A percentile compares a stretch with the other conserved stretches of the same genome.
phyloP scores from a whole-genome alignment of 2,329 filamentous ascomycete genomes.

The Fusarium nurragi region DNA sequence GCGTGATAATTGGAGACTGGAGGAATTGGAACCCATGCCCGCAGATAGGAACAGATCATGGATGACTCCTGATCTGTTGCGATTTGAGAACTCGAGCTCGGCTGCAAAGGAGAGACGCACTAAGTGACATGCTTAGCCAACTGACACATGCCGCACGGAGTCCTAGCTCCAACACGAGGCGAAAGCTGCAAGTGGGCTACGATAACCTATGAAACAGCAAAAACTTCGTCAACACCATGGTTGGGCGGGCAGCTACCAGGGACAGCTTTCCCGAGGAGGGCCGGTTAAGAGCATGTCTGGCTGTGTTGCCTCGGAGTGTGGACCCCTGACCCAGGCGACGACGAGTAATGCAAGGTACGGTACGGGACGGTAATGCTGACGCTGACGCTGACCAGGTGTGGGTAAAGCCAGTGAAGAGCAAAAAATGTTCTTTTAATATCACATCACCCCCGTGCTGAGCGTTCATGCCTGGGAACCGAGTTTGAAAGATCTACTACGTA shows the following conservation, averaged over 20 bases:
- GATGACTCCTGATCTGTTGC: constrained; percentile 1
- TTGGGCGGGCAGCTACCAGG: constrained; percentile 7
- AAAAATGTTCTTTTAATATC: not conserved
- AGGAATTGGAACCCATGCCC: constrained; percentile 19
- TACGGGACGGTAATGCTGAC: not conserved
- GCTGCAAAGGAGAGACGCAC: constrained; percentile 9
- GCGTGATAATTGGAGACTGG: constrained; percentile 8
- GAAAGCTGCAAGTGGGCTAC: constrained; percentile 26
- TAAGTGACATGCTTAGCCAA: constrained; percentile 9
- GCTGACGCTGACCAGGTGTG: not conserved
- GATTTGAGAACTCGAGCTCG: not conserved
- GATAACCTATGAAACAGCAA: constrained; percentile 36
- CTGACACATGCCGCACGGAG: not conserved
- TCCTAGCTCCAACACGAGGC: constrained; percentile 4
- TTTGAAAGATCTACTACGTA: not conserved
- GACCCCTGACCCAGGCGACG: constrained; percentile 21
- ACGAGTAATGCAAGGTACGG: constrained; percentile 36
- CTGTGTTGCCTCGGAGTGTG: constrained; percentile 15
- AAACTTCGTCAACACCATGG: constrained; percentile 23
- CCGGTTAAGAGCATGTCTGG: constrained; percentile 27
- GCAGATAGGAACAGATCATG: not conserved
- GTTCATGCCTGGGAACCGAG: constrained; percentile 1
- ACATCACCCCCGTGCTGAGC: constrained; percentile 15
- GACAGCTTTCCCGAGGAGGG: constrained; percentile 17
- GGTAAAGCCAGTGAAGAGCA: constrained; percentile 4